phyloP scores from a whole-genome alignment of 208 protist species.

The Acanthamoeba lenticulata region DNA sequence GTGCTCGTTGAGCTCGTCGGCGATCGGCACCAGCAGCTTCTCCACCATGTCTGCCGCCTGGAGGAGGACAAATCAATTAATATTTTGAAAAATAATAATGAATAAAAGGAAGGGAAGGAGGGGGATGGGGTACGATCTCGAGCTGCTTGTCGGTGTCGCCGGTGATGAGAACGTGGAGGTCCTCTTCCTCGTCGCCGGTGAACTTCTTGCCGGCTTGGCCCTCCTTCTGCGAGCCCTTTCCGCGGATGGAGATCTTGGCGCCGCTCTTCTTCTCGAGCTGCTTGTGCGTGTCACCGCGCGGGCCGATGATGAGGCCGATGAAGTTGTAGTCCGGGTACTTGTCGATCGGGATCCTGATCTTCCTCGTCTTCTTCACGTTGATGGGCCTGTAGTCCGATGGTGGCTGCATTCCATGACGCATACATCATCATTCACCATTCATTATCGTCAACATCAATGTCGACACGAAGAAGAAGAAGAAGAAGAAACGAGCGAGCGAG shows the following conservation, averaged over 20 bases:
- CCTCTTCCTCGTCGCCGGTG: slow-evolving; percentile 72
- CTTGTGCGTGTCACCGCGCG: slow-evolving; percentile 88
- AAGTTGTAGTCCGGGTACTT: slow-evolving; percentile 88
- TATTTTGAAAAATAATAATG: not conserved
- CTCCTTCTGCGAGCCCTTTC: slow-evolving; percentile 87
- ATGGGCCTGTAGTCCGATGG: slow-evolving; percentile 66
- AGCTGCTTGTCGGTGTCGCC: slow-evolving; percentile 81
- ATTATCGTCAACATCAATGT: too few species aligned
- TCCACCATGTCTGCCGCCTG: slow-evolving; percentile 78
- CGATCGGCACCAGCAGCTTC: slow-evolving; percentile 83
- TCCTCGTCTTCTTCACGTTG: slow-evolving; percentile 69
- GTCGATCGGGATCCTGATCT: slow-evolving; percentile 85
- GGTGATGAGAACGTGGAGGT: slow-evolving; percentile 87
- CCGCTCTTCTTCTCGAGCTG: slow-evolving; percentile 86
- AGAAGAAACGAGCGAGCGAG: not conserved
- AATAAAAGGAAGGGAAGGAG: not conserved
- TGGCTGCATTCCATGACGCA: not conserved
- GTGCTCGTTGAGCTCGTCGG: slow-evolving; percentile 85
- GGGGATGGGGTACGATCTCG: slow-evolving; percentile 63
- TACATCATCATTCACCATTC: not conserved
- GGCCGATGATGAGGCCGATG: slow-evolving; percentile 89
- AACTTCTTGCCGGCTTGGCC: slow-evolving; percentile 77
- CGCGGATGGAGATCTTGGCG: slow-evolving; percentile 88
- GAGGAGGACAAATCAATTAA: not conserved
- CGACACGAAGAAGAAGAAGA: not conserved